phyloP scores from a whole-genome alignment of 495 filamentous ascomycete species.

The Talaromyces wortmannii region DNA sequence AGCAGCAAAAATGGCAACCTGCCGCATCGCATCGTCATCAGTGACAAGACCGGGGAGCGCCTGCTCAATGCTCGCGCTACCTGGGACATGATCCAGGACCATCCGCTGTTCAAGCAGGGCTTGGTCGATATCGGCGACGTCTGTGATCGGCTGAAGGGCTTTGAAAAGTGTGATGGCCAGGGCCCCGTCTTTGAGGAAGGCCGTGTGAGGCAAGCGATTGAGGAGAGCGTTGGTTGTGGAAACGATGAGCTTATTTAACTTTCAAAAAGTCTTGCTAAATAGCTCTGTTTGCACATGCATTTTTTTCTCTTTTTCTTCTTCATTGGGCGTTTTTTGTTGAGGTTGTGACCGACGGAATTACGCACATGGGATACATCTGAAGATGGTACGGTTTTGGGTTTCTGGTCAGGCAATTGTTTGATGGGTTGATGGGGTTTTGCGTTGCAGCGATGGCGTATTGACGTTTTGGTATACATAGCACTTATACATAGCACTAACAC shows the following conservation, averaged over 20 bases:
- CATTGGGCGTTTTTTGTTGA: background rate
- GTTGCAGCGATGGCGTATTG: slow-evolving; percentile 4
- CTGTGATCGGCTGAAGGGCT: slow-evolving; percentile 62
- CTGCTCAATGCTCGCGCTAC: slow-evolving; percentile 74
- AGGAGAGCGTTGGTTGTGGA: slow-evolving; percentile 64
- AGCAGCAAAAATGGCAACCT: slow-evolving; percentile 22
- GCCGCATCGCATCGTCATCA: slow-evolving; percentile 64
- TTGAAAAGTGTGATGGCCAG: slow-evolving; percentile 82
- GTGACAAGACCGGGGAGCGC: slow-evolving; percentile 59
- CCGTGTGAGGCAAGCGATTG: slow-evolving; percentile 66
- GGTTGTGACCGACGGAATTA: too few relatives aligned
- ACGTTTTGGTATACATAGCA: background rate
- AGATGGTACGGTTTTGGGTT: background rate
- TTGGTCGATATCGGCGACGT: slow-evolving; percentile 80
- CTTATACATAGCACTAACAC: background rate
- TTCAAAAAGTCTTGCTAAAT: background rate
- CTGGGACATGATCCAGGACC: slow-evolving; percentile 85
- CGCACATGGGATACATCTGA: background rate
- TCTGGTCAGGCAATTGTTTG: background rate
- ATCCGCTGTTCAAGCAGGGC: slow-evolving; percentile 72
- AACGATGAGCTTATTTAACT: slow-evolving; percentile 67
- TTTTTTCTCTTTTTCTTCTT: background rate
- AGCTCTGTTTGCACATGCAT: background rate
- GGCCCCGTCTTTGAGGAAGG: slow-evolving; percentile 85
- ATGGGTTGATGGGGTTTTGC: background rate